phyloP scores from a whole-genome alignment of 768 basidiomycete genomes.

The Suillus ampliporus region DNA sequence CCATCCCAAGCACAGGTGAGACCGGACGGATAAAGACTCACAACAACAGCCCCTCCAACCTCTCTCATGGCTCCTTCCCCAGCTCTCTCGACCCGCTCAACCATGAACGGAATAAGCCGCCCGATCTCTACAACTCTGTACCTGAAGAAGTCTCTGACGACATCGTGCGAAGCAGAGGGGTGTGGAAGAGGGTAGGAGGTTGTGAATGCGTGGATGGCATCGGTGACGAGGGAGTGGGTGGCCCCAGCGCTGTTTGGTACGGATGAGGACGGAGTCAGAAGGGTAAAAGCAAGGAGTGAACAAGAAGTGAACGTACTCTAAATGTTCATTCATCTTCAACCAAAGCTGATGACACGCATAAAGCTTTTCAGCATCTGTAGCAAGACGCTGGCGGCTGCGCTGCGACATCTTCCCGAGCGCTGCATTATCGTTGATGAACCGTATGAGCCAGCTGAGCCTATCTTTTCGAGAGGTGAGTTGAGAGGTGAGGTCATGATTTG shows the following conservation, averaged over 20 bases:
- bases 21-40: conserved; percentile 47
- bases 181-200: conserved; percentile 32
- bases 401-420: conserved; percentile 87
- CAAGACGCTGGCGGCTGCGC: conserved; percentile 72
- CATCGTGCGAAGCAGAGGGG: conserved; percentile 56
- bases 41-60: conserved; percentile 58
- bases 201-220: conserved; percentile 76
- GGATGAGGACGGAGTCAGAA: conserved; percentile 4
- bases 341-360: conserved; percentile 83
- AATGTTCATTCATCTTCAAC: conserved; percentile 71
- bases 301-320: conserved; percentile 52
- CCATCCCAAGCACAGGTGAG: not conserved
- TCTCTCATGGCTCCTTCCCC: conserved; percentile 38
- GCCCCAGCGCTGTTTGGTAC: conserved; percentile 51
- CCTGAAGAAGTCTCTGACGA: conserved; percentile 86
- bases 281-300: not conserved
- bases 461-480: conserved; percentile 80
- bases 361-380: conserved; percentile 85
- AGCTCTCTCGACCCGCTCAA: conserved; percentile 31
- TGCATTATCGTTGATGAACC: conserved; percentile 87
- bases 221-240: conserved; percentile 67
- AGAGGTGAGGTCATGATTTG: conserved; percentile 79
- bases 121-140: conserved; percentile 70
- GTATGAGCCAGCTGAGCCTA: conserved; percentile 82
- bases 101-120: conserved; percentile 65